Base-by-base conservation (phyloP, 176 grass and related monocot species). In the Canna indica region DNA sequence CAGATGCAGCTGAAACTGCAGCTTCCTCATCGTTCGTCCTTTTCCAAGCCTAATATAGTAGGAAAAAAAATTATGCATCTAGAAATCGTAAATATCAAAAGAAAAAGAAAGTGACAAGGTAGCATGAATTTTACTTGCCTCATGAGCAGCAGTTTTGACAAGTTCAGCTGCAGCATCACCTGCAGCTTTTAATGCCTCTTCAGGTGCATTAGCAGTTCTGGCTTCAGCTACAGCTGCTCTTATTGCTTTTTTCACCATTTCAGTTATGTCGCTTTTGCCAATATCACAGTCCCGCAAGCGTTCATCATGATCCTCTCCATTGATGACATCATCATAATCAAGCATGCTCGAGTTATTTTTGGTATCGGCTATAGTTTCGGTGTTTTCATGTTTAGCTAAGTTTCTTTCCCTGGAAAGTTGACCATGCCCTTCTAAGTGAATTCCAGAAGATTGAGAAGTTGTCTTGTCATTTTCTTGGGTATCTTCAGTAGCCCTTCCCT, bases 111-210 rank as follows among this genome's bases (percentile, higher is more conserved):
- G 70, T 44, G 2, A 75, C 11, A 32, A 74, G 44, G 69, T 67
- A n/a, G 12, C 75, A 71, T 46, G 24, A 70, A 42, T 62, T n/a
- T 35, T 71, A 63, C 61, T 81, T 99, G 90, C 94, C 94, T 99
- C 94, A 52, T 70, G 83, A 73, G 94, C 94, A 73, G 86, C 80
- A 81, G 79, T 90, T 77, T 84, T 90, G 48, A 99, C 94, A 85
- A 99, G 82, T 78, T 99, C 94, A 0, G 94, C 94, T 56, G 94
- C 94, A 75, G 94, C 94, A 87, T 99, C 94, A 61, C 89, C 94
- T 64, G 89, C 94, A 61, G 94, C 94, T 87, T 93, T 90, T 35
- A 91, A 80, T 75, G 94, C 94, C 50, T 99, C 94, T 65, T 73
- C 67, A 62, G 94, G 86, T 57, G 86, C 94, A 77, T 85, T 85